Base-by-base conservation (phyloP, 2,329 filamentous ascomycete genomes). In the Monosporascus cannonballus region DNA sequence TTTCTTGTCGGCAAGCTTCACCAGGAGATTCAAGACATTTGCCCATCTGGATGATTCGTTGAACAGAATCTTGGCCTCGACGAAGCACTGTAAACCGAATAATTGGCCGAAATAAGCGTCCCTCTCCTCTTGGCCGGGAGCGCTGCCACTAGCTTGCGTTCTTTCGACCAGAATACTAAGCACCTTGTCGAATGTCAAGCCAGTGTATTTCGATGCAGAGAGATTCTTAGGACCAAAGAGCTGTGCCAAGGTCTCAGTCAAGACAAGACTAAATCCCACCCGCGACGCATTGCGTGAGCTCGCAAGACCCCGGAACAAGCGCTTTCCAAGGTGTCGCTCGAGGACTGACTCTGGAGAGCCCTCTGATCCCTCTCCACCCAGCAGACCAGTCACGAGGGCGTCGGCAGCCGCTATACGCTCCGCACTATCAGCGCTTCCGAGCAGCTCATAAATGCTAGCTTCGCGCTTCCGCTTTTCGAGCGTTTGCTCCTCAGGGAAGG, bases 231-330 rank as follows among this genome's bases (percentile, higher is more conserved):
- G 61, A 1, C 81, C 81, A 63, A 87, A 88, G 5, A 92, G 71
- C 63, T 93, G 83, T 4, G 81, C 78, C 45, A 96, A 68, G 8
- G 95, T 74, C 69, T 96, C 92, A 0, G 91, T 87, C 59, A 97
- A 74, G 0, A 93, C 93, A 51, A 96, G 78, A 51, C 90, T 96
- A 68, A 96, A 96, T 3, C 94, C 94, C 49, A 94, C 74, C 25
- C 94, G 81, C 18, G 93, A 90, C 14, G 89, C 90, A 73, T 96
- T 96, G 53, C 90, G 85, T 51, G 90, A 87, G 67, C 91, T 96
- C 56, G 92, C 91, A 18, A 97, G 83, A 41, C 94, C 94, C 51
- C 89, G 84, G 68, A 96, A 90, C 38, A 99, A 76, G 25, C 87
- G 80, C 65, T 81, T 81, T 57, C 83, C 80, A 30, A 86, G 71